phyloP scores from a whole-genome alignment of 2,329 filamentous ascomycete species.

The Clarireedia hainanense region DNA sequence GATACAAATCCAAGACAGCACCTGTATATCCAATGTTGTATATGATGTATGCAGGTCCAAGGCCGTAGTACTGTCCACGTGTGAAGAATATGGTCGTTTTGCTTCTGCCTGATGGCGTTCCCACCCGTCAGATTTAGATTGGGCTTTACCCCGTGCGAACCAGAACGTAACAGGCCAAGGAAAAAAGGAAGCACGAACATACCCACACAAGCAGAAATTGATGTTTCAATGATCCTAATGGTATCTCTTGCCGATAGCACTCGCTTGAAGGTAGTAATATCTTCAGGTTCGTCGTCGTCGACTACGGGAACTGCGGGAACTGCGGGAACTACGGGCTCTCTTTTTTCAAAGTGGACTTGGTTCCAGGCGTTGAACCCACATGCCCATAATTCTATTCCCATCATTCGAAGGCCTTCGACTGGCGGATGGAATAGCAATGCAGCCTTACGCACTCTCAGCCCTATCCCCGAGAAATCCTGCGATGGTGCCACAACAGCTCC shows the following conservation, averaged over 20 bases:
- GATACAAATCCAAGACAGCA: too few species aligned
- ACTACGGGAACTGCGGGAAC: not conserved
- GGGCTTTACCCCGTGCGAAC: not conserved
- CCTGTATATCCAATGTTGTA: too few species aligned
- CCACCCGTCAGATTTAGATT: too few species aligned
- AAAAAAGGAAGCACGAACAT: not conserved
- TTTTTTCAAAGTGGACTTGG: slow-evolving; percentile 38
- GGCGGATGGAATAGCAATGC: too few species aligned
- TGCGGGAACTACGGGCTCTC: not conserved
- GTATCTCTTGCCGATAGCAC: slow-evolving; percentile 31
- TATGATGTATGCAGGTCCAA: too few species aligned
- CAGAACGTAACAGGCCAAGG: not conserved
- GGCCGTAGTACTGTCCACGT: too few species aligned
- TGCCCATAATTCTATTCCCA: slow-evolving; percentile 41
- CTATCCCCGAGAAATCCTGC: not conserved
- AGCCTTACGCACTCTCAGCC: not conserved
- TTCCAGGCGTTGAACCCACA: slow-evolving; percentile 52
- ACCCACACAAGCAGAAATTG: slow-evolving; percentile 30
- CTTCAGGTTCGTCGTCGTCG: slow-evolving; percentile 33
- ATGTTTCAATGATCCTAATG: slow-evolving; percentile 32
- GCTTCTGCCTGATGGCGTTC: too few species aligned
- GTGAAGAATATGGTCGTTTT: too few species aligned
- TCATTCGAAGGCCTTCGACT: not conserved
- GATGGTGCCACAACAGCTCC: not conserved
- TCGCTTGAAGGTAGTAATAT: slow-evolving; percentile 38